A percentile compares a stretch with the other conserved stretches of the same genome.
phyloP scores from a whole-genome alignment of 2,329 filamentous ascomycete genomes.

The Paraconiothyrium sp. region DNA sequence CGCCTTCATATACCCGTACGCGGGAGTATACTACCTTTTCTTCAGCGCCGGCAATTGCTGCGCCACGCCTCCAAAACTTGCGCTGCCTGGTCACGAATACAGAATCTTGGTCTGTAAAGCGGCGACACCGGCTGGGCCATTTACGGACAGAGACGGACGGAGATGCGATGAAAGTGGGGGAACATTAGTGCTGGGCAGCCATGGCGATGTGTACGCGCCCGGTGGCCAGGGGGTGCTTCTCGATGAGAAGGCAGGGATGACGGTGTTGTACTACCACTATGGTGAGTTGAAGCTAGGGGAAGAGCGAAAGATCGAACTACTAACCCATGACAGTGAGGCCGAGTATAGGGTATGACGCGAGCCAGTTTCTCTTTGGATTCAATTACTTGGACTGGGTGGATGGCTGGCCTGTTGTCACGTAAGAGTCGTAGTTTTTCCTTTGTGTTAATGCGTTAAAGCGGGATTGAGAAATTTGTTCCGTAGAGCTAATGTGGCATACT shows the following conservation, averaged over 20 bases:
- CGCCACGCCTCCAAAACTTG: constrained; percentile 58
- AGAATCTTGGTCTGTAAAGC: constrained; percentile 70
- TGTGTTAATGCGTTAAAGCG: neutral
- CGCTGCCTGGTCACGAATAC: constrained; percentile 67
- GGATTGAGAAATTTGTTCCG: neutral
- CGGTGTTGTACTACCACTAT: constrained; percentile 47
- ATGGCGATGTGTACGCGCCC: constrained; percentile 55
- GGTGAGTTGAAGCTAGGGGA: constrained; percentile 22
- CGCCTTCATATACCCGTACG: constrained; percentile 61
- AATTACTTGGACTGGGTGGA: constrained; percentile 7
- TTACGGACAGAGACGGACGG: constrained; percentile 46
- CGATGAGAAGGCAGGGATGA: constrained; percentile 24
- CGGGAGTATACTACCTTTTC: constrained; percentile 68
- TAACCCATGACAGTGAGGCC: neutral
- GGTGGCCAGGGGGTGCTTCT: constrained; percentile 44
- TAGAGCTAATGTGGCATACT: neutral
- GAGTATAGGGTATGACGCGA: constrained; percentile 1
- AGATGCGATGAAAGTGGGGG: constrained; percentile 62
- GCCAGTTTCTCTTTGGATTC: constrained; percentile 1
- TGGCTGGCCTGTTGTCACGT: constrained; percentile 5
- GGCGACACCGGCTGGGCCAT: constrained; percentile 59
- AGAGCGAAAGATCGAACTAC: neutral
- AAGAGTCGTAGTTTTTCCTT: neutral
- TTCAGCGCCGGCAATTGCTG: constrained; percentile 70
- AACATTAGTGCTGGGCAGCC: constrained; percentile 66